Conservation (phyloP, 2,329 filamentous ascomycete genomes). For the Epichloe baconii region DNA sequence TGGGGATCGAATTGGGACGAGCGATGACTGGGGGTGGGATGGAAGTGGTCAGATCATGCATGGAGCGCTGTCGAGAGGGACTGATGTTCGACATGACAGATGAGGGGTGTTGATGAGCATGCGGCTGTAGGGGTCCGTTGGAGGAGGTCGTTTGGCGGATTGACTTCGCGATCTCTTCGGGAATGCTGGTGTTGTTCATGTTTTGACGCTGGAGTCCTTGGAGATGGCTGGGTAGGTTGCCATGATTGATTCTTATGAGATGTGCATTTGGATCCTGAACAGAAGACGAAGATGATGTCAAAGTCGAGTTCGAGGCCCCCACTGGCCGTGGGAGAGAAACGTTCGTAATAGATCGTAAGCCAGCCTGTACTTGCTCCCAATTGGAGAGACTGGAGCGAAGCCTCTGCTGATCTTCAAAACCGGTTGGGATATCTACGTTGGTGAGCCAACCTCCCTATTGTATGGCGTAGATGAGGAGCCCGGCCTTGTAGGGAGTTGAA, state of each 20-base stretch:
- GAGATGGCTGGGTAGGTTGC: neutral
- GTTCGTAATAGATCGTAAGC: neutral
- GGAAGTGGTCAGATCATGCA: conserved; percentile 1
- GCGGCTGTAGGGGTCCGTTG: neutral
- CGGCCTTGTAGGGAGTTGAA: neutral
- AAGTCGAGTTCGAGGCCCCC: too few species aligned
- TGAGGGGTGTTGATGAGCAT: neutral
- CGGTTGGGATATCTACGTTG: neutral
- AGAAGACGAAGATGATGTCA: neutral
- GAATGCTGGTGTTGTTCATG: neutral
- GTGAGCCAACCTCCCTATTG: conserved; percentile 3
- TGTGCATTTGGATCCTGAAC: neutral
- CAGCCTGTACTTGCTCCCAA: neutral
- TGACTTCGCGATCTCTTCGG: neutral
- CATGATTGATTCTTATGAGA: neutral
- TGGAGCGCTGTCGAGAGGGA: conserved; percentile 2
- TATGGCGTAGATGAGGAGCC: neutral
- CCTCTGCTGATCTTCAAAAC: neutral
- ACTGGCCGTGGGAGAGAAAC: neutral
- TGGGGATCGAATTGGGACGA: conserved; percentile 3
- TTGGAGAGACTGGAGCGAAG: neutral
- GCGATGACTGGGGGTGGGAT: neutral
- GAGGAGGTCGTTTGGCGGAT: neutral
- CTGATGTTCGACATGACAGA: neutral
- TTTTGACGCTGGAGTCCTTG: neutral